phyloP scores from a whole-genome alignment of 257 asterid species.

The Plectranthus barbatus region DNA sequence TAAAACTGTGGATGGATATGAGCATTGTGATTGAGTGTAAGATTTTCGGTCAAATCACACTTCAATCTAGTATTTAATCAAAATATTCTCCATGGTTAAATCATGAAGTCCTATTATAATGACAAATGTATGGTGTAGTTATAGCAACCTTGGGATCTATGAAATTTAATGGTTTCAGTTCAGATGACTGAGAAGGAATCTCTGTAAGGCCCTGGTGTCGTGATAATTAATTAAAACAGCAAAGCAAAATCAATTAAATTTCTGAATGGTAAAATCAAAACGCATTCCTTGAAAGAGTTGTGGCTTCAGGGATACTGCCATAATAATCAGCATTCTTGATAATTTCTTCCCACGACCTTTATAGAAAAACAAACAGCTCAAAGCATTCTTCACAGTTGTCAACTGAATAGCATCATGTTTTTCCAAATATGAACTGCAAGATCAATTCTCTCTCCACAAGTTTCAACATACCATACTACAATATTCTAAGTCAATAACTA shows the following conservation, averaged over 20 bases:
- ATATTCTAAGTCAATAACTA: neutral
- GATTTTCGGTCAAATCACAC: conserved; percentile 90
- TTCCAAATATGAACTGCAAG: neutral
- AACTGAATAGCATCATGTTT: neutral
- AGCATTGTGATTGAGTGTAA: conserved; percentile 75
- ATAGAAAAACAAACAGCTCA: neutral
- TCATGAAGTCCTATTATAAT: neutral
- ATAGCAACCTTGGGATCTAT: conserved; percentile 68
- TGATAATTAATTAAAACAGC: conserved; percentile 36
- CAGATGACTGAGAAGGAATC: conserved; percentile 86
- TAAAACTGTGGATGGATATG: conserved; percentile 25
- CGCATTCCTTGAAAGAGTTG: conserved; percentile 97
- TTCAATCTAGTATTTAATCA: conserved; percentile 82
- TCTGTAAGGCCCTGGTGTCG: conserved; percentile 95
- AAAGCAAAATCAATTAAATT: conserved; percentile 28
- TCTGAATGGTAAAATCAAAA: conserved; percentile 88
- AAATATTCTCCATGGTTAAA: conserved; percentile 15
- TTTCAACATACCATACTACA: neutral
- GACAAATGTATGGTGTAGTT: conserved; percentile 4
- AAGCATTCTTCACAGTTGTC: neutral
- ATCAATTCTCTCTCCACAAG: neutral
- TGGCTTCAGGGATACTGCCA: conserved; percentile 97
- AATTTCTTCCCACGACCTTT: neutral
- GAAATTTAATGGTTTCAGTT: conserved; percentile 66
- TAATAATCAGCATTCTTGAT: conserved; percentile 14